Evolutionary conservation across 805 yeast species (phyloP), one percentile per base, ranked within the genome.

Genomic region (Pichia deserticola): DNA sequence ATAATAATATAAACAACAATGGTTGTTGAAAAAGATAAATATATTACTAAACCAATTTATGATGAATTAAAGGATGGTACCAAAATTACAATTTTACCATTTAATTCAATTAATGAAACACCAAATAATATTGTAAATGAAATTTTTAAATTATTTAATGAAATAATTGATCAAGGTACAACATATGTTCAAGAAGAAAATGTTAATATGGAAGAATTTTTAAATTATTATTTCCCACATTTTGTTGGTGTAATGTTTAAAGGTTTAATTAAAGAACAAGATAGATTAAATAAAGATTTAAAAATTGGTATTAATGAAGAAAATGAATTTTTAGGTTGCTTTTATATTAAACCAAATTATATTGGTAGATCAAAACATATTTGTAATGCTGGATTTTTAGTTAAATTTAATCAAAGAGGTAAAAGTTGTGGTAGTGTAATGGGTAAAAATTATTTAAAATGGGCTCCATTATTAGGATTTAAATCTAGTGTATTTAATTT

Each of bases 381-480:
- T 32, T 88, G 96, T 60, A 90, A 90, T 63, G 97, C 82, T 0
- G 96, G 95, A 0, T 90, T 90, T 60, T 62, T 89, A 10, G 96
- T 90, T 7, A 77, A 77, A 51, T 71, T 73, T 8, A 54, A 54
- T 0, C 68, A 69, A 29, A 74, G 97, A 53, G 93, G 95, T 0
- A 64, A 73, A 43, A 57, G 66, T 12, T 65, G 87, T 13, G 97
- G 96, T 1, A 73, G 68, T 36, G 75, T 75, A n/a, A 60, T 90
- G 60, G 97, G 95, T 5, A 68, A 69, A 49, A 68, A 75, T 40
- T 90, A 86, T 61, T 61, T 89, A 42, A 62, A 67, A 45, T 81
- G 84, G 79, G 97, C 93, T 0, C 90, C 95, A 0, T 59, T 73
- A 45, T 67, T 90, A 34, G 96, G 96, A 0, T 90, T 84, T 66